These are phyloP conservation scores for Aspergillus sp. DNA, from an alignment of 2,329 filamentous ascomycete genomes.

Conservation along the genomic window DNA sequence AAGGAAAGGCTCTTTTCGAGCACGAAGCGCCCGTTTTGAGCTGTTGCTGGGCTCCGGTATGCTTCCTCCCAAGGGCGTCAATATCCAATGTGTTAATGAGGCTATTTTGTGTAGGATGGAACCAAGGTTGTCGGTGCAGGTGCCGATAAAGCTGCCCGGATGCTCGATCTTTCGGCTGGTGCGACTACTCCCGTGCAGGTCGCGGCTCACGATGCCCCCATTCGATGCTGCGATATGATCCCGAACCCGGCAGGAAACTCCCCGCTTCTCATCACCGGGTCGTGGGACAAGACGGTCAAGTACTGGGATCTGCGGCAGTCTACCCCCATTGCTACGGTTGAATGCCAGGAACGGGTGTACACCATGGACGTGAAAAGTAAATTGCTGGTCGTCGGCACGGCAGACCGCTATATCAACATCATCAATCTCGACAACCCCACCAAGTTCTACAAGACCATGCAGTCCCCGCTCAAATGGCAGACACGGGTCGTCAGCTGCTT, in stretches of 20 bases:
- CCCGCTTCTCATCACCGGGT: constrained; percentile 81
- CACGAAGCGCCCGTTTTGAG: constrained; percentile 78
- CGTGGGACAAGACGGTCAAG: constrained; percentile 51
- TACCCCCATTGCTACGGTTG: constrained; percentile 38
- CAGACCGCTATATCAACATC: constrained; percentile 93
- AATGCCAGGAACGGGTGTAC: constrained; percentile 56
- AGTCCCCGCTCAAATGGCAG: constrained; percentile 97
- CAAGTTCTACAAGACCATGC: constrained; percentile 91
- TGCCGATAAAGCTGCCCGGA: constrained; percentile 81
- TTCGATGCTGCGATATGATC: constrained; percentile 71
- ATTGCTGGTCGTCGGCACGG: constrained; percentile 82
- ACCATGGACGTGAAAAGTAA: constrained; percentile 85
- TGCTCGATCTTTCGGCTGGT: constrained; percentile 64
- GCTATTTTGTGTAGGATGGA: constrained; percentile 59
- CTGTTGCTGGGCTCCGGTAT: constrained; percentile 80
- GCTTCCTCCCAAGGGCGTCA: constrained; percentile 18
- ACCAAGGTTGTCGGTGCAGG: constrained; percentile 79
- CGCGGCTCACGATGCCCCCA: constrained; percentile 74
- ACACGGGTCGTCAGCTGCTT: constrained; percentile 94
- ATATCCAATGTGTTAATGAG: constrained; percentile 3
- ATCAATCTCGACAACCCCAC: constrained; percentile 81
- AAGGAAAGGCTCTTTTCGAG: constrained; percentile 78
- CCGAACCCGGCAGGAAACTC: constrained; percentile 48
- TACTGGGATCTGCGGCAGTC: constrained; percentile 50
- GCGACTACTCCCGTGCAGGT: constrained; percentile 57